A percentile compares a stretch with the other conserved stretches of the same genome.
These are phyloP conservation scores for Phlyctochytrium planicorne DNA, from an alignment of 192 early-diverging fungal species.

Conservation along the genomic window DNA sequence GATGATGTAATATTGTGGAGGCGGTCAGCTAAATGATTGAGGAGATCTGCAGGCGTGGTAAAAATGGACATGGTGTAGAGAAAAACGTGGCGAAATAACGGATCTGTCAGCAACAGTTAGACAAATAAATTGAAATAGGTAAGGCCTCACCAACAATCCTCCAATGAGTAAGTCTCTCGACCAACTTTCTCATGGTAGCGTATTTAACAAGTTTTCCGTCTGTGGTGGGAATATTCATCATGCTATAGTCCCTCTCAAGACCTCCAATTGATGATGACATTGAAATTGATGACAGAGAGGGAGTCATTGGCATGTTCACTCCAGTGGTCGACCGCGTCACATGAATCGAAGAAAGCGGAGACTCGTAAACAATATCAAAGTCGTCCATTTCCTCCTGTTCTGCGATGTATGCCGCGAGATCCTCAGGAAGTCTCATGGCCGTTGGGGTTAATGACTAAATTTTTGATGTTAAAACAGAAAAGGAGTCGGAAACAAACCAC, in stretches of 20 bases:
- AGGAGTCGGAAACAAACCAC: too few species aligned
- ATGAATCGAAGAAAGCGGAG: not conserved
- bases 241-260: not conserved
- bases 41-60: not conserved
- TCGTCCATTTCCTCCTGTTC: not conserved
- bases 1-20: too few species aligned
- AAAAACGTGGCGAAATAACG: not conserved
- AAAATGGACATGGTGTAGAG: not conserved
- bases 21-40: not conserved
- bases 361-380: slow-evolving; percentile 3
- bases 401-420: not conserved
- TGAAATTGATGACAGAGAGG: not conserved
- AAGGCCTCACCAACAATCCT: slow-evolving; percentile 1
- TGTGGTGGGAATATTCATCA: not conserved
- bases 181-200: not conserved
- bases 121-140: not conserved
- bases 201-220: not conserved
- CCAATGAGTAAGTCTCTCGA: slow-evolving; percentile 7
- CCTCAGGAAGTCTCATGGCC: slow-evolving; percentile 2
- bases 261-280: not conserved
- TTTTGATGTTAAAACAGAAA: too few species aligned
- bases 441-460: too few species aligned
- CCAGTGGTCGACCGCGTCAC: not conserved
- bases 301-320: not conserved
- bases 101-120: not conserved